Evolutionary conservation across 2,329 filamentous ascomycete genomes (phyloP).

Genomic region (Neophaeococcomyces aloes): DNA sequence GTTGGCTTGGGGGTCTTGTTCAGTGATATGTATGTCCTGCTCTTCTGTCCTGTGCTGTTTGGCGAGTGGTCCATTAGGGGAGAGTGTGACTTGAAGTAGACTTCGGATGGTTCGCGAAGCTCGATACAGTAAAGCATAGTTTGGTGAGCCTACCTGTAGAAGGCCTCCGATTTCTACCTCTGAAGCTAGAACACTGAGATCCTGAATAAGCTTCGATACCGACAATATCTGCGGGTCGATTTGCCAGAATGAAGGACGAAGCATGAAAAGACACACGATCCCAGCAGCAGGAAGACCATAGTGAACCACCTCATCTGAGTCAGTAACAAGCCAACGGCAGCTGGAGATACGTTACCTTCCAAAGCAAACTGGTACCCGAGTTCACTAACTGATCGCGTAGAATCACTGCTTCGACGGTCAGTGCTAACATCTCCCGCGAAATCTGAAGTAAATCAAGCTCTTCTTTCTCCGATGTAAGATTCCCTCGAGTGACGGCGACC

Average conservation of each 20-base stretch:
- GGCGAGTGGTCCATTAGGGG: neutral
- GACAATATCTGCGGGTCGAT: too few relatives aligned
- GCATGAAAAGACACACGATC: conserved; percentile 25
- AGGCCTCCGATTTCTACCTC: neutral
- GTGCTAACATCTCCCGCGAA: neutral
- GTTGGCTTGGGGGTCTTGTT: neutral
- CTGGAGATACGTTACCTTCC: neutral
- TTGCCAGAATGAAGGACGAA: conserved; percentile 17
- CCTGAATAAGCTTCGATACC: too few relatives aligned
- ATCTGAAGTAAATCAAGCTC: neutral
- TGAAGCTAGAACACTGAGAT: neutral
- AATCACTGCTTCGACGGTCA: conserved; percentile 13
- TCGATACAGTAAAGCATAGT: neutral
- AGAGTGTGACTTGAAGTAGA: neutral
- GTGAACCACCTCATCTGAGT: conserved; percentile 15
- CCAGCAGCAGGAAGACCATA: conserved; percentile 27
- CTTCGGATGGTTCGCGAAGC: neutral
- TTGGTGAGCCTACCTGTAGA: neutral
- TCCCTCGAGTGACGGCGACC: too few relatives aligned
- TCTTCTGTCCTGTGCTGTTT: neutral
- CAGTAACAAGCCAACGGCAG: conserved; percentile 18
- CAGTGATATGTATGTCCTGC: neutral
- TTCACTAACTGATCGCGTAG: conserved; percentile 6
- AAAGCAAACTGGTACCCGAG: neutral
- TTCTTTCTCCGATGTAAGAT: too few relatives aligned